These are phyloP conservation scores for Dryas alaskensis DNA, from an alignment of 306 rosid species.

Conservation along the genomic window DNA sequence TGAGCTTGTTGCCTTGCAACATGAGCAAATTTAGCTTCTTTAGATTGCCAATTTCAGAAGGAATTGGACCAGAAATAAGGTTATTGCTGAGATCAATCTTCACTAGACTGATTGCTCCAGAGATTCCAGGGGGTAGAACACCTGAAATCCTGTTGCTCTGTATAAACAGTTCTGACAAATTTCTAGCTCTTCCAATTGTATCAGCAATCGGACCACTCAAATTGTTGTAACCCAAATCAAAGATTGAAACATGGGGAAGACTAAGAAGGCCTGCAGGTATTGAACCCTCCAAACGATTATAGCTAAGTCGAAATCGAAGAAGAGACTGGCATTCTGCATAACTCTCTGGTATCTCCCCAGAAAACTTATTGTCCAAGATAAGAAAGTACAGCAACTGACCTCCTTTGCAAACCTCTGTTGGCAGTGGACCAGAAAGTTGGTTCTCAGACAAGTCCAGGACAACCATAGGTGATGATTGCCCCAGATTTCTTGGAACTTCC, in stretches of 20 bases:
- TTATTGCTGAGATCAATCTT: slow-evolving; percentile 87
- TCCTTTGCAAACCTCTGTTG: slow-evolving; percentile 63
- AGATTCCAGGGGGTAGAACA: slow-evolving; percentile 59
- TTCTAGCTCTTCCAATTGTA: slow-evolving; percentile 51
- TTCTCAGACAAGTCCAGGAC: slow-evolving; percentile 90
- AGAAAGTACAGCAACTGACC: slow-evolving; percentile 72
- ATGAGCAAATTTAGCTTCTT: slow-evolving; percentile 66
- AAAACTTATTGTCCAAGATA: slow-evolving; percentile 59
- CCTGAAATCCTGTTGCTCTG: slow-evolving; percentile 83
- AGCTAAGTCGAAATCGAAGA: slow-evolving; percentile 75
- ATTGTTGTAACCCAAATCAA: slow-evolving; percentile 69
- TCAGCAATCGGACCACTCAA: slow-evolving; percentile 59
- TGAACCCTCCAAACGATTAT: slow-evolving; percentile 60
- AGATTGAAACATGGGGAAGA: slow-evolving; percentile 73
- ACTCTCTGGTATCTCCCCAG: slow-evolving; percentile 68
- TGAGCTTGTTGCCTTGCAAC: slow-evolving; percentile 75
- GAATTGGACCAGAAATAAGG: slow-evolving; percentile 72
- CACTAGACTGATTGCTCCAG: slow-evolving; percentile 59
- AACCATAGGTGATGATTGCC: slow-evolving; percentile 56
- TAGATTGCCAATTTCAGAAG: slow-evolving; percentile 70
- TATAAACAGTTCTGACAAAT: slow-evolving; percentile 76
- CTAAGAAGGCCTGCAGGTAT: slow-evolving; percentile 65
- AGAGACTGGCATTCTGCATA: slow-evolving; percentile 58
- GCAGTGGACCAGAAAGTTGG: slow-evolving; percentile 63
- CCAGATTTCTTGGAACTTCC: slow-evolving; percentile 66